A percentile compares a stretch with the other conserved stretches of the same genome.
Conservation (phyloP, 768 basidiomycete genomes). For the Hygrocybe coccinea region DNA sequence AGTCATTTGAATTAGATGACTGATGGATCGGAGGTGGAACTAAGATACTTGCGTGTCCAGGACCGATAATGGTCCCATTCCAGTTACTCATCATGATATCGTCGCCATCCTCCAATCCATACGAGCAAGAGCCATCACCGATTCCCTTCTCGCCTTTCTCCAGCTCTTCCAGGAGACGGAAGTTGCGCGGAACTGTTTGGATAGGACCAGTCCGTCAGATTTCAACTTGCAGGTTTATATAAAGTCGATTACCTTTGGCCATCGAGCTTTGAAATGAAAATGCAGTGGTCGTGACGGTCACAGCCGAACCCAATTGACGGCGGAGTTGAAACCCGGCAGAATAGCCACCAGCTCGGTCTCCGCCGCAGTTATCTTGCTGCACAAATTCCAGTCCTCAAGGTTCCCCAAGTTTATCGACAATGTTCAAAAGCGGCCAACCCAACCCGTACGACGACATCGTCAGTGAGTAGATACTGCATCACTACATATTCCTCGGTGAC, state of each 20-base stretch:
- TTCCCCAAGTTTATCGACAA: conserved; percentile 28
- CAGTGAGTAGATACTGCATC: conserved; percentile 47
- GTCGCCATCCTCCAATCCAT: conserved; percentile 91
- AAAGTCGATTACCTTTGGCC: conserved; percentile 46
- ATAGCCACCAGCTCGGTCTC: conserved; percentile 27
- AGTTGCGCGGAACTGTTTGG: conserved; percentile 83
- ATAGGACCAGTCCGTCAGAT: background rate
- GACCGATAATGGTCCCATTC: conserved; percentile 99
- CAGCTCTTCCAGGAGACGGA: conserved; percentile 94
- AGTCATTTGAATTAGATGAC: conserved; percentile 10
- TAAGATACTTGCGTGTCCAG: conserved; percentile 74
- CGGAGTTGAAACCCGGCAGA: conserved; percentile 16
- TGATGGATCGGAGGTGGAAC: conserved; percentile 6
- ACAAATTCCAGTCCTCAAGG: conserved; percentile 2
- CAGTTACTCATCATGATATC: conserved; percentile 97
- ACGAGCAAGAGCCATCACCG: conserved; percentile 96
- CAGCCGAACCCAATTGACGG: background rate
- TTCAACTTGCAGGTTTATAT: background rate
- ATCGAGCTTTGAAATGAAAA: conserved; percentile 24
- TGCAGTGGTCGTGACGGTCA: background rate
- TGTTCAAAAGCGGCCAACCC: conserved; percentile 66
- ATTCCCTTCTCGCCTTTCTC: conserved; percentile 99
- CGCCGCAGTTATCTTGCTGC: conserved; percentile 8
- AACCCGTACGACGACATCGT: conserved; percentile 91
- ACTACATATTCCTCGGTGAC: background rate